A percentile compares a stretch with the other conserved stretches of the same genome.
phyloP scores from a whole-genome alignment of 768 basidiomycete genomes.

The Mycena belliarum region DNA sequence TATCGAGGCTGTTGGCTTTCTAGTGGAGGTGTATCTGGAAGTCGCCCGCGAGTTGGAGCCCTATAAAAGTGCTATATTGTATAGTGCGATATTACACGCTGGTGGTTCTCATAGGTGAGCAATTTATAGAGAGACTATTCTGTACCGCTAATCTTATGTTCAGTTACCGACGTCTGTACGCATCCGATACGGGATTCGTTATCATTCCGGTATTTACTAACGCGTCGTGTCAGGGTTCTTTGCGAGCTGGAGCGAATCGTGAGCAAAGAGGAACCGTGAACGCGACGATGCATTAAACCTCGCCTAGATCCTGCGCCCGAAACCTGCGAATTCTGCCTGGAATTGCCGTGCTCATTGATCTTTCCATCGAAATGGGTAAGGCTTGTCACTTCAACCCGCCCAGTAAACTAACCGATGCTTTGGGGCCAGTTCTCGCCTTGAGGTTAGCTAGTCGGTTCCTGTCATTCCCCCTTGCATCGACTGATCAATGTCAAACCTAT shows the following conservation, averaged over 20 bases:
- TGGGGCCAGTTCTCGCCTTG: constrained; percentile 18
- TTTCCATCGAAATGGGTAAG: constrained; percentile 17
- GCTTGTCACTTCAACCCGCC: too few species aligned
- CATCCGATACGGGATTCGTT: not conserved
- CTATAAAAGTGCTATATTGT: constrained; percentile 17
- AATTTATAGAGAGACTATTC: not conserved
- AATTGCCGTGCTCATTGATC: constrained; percentile 20
- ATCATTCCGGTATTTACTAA: too few species aligned
- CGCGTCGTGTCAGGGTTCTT: constrained; percentile 25
- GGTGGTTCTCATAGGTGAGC: constrained; percentile 18
- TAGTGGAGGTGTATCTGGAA: constrained; percentile 21
- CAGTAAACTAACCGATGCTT: not conserved
- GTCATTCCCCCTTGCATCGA: not conserved
- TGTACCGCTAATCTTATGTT: not conserved
- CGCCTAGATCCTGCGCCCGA: constrained; percentile 9
- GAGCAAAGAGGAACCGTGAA: too few species aligned
- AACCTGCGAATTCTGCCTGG: constrained; percentile 19
- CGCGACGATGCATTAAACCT: not conserved
- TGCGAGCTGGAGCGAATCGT: constrained; percentile 18
- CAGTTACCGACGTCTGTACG: constrained; percentile 21
- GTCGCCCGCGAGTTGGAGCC: constrained; percentile 8
- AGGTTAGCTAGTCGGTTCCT: constrained; percentile 1
- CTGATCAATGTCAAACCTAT: not conserved
- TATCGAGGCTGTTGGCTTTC: not conserved
- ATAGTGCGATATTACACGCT: constrained; percentile 21